Evolutionary conservation across 805 yeast genomes (phyloP).

Genomic region (Ogataea degrootiae): DNA sequence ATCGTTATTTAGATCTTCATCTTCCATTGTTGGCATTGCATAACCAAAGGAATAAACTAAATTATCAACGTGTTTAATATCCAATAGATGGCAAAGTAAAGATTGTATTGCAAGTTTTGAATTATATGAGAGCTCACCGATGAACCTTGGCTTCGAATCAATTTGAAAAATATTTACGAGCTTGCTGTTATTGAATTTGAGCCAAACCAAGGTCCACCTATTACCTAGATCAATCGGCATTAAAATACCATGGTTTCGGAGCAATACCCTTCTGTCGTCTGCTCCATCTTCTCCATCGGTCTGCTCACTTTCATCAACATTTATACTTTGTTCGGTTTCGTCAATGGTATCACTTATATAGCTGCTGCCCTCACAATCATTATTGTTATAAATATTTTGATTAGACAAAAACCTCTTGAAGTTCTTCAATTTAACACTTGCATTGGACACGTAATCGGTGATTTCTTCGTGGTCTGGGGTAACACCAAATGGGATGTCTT

Average conservation of each 20-base stretch:
- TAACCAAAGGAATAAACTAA: conserved; percentile 12
- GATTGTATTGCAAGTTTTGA: conserved; percentile 12
- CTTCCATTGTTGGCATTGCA: conserved; percentile 21
- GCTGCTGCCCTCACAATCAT: too few relatives aligned
- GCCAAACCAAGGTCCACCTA: conserved; percentile 26
- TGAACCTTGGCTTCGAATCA: conserved; percentile 15
- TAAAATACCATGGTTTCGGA: conserved; percentile 16
- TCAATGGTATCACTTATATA: too few relatives aligned
- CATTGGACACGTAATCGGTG: neutral
- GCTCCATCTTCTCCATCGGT: neutral
- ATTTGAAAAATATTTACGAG: conserved; percentile 20
- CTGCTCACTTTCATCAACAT: too few relatives aligned
- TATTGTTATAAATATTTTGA: too few relatives aligned
- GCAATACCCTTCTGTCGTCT: neutral
- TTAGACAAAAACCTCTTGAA: neutral
- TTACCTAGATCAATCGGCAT: conserved; percentile 17
- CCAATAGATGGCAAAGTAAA: conserved; percentile 14
- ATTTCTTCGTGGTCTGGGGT: neutral
- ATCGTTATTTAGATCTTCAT: conserved; percentile 16
- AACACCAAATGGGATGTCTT: neutral
- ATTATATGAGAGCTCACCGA: conserved; percentile 14
- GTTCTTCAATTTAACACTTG: neutral
- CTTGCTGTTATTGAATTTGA: conserved; percentile 15
- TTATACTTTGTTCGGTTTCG: too few relatives aligned
- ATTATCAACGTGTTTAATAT: conserved; percentile 9